Conservation (phyloP, 2,329 filamentous ascomycete genomes). For the Aspergillus quadricinctus region DNA sequence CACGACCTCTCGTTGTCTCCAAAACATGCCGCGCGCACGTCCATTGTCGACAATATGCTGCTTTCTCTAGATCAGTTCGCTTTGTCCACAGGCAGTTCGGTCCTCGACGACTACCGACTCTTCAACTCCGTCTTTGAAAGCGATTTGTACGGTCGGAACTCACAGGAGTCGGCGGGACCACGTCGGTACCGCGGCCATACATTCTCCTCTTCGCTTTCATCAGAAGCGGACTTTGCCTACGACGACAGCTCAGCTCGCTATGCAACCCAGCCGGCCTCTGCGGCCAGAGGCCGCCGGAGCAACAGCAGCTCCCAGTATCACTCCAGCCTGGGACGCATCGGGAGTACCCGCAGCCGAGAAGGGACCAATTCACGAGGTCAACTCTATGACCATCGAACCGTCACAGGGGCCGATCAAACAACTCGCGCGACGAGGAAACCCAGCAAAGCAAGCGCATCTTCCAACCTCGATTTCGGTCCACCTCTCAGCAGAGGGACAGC, state of each 20-base stretch:
- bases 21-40: conserved; percentile 75
- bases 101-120: conserved; percentile 34
- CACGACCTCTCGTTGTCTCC: conserved; percentile 82
- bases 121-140: conserved; percentile 40
- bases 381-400: conserved; percentile 30
- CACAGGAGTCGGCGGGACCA: conserved; percentile 27
- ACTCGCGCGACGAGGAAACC: conserved; percentile 49
- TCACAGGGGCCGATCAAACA: conserved; percentile 19
- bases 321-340: conserved; percentile 56
- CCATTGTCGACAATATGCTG: conserved; percentile 93
- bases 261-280: conserved; percentile 28
- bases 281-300: conserved; percentile 59
- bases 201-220: conserved; percentile 57
- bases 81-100: conserved; percentile 29
- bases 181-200: conserved; percentile 54
- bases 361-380: conserved; percentile 36
- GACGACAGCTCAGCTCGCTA: conserved; percentile 39
- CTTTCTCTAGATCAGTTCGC: conserved; percentile 84
- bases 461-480: conserved; percentile 69
- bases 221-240: conserved; percentile 48
- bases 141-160: conserved; percentile 29
- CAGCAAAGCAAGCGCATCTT: conserved; percentile 71
- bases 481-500: conserved; percentile 31
- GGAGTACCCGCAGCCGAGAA: conserved; percentile 53
- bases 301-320: conserved; percentile 75